These are phyloP conservation scores for Nitzschia palea DNA, from an alignment of 108 stramenopile genomes.

Conservation along the genomic window DNA sequence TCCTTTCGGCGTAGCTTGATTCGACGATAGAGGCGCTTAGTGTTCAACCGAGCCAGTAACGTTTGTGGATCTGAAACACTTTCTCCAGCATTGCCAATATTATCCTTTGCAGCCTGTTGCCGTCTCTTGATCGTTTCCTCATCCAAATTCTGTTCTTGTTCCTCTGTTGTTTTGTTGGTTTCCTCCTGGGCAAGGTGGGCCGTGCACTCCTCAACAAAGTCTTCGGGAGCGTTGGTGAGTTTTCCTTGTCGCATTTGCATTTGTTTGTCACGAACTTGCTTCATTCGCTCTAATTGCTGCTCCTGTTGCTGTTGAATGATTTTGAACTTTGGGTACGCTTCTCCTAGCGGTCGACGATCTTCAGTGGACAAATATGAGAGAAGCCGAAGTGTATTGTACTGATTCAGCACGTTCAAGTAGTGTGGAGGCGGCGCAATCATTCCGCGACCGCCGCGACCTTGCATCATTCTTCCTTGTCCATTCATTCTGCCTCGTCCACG, in stretches of 20 bases:
- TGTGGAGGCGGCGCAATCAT: neutral
- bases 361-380: conserved; percentile 13
- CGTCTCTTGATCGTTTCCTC: neutral
- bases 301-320: conserved; percentile 4
- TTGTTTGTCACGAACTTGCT: neutral
- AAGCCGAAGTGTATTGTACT: conserved; percentile 4
- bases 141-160: neutral
- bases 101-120: neutral
- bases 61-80: conserved; percentile 27
- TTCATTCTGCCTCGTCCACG: neutral
- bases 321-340: conserved; percentile 22
- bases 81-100: neutral
- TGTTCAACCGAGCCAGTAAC: conserved; percentile 74
- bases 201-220: neutral
- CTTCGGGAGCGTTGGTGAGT: neutral
- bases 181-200: neutral
- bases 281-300: conserved; percentile 13
- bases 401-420: conserved; percentile 8
- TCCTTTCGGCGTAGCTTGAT: conserved; percentile 7
- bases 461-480: conserved; percentile 5
- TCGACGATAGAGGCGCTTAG: conserved; percentile 52
- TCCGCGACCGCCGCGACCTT: neutral
- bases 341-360: conserved; percentile 16
- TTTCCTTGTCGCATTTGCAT: neutral
- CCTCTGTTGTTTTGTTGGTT: neutral